A percentile compares a stretch with the other conserved stretches of the same genome.
phyloP scores from a whole-genome alignment of 805 yeast species.

The Spathaspora boniae region DNA sequence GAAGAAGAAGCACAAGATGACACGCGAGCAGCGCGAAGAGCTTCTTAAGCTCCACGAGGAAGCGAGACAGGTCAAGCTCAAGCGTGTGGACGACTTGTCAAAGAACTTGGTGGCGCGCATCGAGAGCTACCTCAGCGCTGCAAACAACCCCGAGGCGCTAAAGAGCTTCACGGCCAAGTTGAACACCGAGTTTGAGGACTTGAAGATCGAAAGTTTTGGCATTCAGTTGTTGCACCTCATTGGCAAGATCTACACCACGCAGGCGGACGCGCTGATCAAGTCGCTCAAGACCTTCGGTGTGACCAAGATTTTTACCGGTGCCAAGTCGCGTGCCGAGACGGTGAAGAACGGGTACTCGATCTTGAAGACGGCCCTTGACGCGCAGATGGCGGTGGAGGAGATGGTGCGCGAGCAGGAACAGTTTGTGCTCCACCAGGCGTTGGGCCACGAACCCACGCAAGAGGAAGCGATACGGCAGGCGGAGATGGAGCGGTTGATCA shows the following conservation, averaged over 20 bases:
- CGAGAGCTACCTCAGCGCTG: constrained; percentile 52
- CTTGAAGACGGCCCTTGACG: constrained; percentile 81
- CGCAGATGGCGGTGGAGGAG: constrained; percentile 68
- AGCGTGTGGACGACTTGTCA: constrained; percentile 50
- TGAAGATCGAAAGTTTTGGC: constrained; percentile 95
- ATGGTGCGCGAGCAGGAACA: constrained; percentile 68
- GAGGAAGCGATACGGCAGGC: constrained; percentile 43
- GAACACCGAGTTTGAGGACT: constrained; percentile 63
- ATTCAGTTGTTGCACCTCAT: constrained; percentile 79
- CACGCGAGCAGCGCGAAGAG: constrained; percentile 45
- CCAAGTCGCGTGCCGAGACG: constrained; percentile 79
- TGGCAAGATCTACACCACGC: constrained; percentile 72
- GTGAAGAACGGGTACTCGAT: constrained; percentile 83
- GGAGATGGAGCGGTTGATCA: constrained; percentile 74
- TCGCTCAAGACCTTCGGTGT: constrained; percentile 84
- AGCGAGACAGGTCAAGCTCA: constrained; percentile 47
- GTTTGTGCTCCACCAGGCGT: constrained; percentile 20
- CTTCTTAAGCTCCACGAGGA: constrained; percentile 49
- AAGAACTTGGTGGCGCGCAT: constrained; percentile 48
- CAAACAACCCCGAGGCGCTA: constrained; percentile 58
- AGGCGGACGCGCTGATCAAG: constrained; percentile 69
- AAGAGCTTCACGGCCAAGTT: constrained; percentile 52
- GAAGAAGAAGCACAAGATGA: constrained; percentile 28
- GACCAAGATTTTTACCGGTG: constrained; percentile 74
- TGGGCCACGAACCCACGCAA: constrained; percentile 28